Evolutionary conservation across 2,329 filamentous ascomycete genomes (phyloP).

Genomic region (Colletotrichum sp.): DNA sequence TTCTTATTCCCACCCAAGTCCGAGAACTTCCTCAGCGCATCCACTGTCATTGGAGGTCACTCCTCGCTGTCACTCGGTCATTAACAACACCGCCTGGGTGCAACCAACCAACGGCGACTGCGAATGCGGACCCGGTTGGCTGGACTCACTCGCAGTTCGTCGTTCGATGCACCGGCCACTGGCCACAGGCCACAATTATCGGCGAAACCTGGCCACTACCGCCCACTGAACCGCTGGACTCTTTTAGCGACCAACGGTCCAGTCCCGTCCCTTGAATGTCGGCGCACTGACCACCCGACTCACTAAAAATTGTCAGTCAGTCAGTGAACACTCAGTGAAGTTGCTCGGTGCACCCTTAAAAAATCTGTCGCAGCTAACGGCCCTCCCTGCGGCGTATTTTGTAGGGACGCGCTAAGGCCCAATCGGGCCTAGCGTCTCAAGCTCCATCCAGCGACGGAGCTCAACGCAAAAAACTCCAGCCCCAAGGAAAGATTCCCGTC

Average conservation of each 20-base stretch:
- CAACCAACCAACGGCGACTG: background rate
- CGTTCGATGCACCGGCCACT: background rate
- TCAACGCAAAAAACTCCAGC: constrained; percentile 49
- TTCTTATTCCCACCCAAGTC: constrained; percentile 17
- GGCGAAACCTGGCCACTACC: background rate
- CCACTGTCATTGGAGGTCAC: background rate
- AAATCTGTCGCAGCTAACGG: constrained; percentile 3
- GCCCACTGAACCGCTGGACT: background rate
- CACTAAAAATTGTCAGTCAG: background rate
- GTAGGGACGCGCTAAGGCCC: constrained; percentile 24
- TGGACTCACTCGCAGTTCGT: background rate
- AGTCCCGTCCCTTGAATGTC: background rate
- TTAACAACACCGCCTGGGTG: background rate
- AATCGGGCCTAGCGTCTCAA: constrained; percentile 36
- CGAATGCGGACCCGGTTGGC: constrained; percentile 1
- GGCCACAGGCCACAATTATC: constrained; percentile 10
- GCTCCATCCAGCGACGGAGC: constrained; percentile 41
- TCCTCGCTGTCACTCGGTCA: background rate
- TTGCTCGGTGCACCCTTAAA: background rate
- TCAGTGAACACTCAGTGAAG: background rate
- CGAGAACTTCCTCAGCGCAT: constrained; percentile 11
- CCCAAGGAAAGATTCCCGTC: constrained; percentile 41
- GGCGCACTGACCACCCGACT: background rate
- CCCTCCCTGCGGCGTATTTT: constrained; percentile 22
- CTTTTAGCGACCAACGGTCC: background rate